These are phyloP conservation scores for Russula emetica DNA, from an alignment of 768 basidiomycete species.

Conservation along the genomic window DNA sequence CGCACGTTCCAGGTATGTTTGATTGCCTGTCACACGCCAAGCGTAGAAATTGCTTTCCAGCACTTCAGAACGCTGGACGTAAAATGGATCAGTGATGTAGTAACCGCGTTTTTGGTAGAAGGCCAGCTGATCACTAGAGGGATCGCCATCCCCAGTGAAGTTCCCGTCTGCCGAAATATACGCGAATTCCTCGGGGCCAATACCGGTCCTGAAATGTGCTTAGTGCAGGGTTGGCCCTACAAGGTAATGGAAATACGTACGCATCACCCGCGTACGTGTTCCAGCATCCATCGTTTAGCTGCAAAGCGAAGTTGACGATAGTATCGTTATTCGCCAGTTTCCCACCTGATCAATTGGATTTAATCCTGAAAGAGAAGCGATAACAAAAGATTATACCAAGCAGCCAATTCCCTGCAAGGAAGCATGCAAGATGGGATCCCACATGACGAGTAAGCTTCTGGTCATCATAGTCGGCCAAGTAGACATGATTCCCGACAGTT, in stretches of 20 bases:
- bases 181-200: slow-evolving; percentile 69
- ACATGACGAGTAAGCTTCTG: slow-evolving; percentile 43
- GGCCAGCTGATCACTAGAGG: slow-evolving; percentile 38
- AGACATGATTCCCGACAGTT: slow-evolving; percentile 56
- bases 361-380: background rate
- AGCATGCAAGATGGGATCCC: slow-evolving; percentile 72
- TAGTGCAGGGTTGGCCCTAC: background rate
- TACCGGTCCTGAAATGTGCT: slow-evolving; percentile 53
- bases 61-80: slow-evolving; percentile 71
- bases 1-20: slow-evolving; percentile 64
- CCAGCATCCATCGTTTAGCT: slow-evolving; percentile 70
- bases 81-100: slow-evolving; percentile 51
- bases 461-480: slow-evolving; percentile 62
- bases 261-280: slow-evolving; percentile 72
- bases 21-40: slow-evolving; percentile 65
- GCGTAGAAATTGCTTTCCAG: slow-evolving; percentile 81
- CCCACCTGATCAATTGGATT: slow-evolving; percentile 44
- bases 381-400: slow-evolving; percentile 41
- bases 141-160: slow-evolving; percentile 49
- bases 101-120: slow-evolving; percentile 64
- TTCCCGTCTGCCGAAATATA: slow-evolving; percentile 58
- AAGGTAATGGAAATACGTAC: slow-evolving; percentile 37
- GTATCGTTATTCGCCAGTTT: slow-evolving; percentile 65
- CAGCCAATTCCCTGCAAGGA: slow-evolving; percentile 73
- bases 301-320: slow-evolving; percentile 56